Evolutionary conservation across 768 basidiomycete species (phyloP).

Genomic region (Paxillus involutus): DNA sequence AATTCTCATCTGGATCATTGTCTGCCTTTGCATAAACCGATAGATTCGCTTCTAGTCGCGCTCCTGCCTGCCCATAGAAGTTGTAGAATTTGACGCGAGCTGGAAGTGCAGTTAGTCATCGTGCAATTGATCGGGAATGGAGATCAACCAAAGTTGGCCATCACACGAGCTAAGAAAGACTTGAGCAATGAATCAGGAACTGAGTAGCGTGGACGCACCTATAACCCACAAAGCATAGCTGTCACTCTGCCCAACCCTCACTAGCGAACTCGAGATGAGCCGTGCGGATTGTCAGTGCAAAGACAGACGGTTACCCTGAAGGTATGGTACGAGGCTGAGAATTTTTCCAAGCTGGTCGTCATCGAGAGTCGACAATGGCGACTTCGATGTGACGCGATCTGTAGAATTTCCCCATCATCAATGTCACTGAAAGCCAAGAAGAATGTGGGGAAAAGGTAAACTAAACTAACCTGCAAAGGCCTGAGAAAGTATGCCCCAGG

Average conservation of each 20-base stretch:
- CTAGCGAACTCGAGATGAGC: background rate
- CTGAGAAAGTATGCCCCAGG: background rate
- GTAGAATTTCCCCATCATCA: background rate
- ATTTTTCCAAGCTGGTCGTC: constrained; percentile 2
- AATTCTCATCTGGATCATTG: constrained; percentile 18
- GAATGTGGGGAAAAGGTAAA: background rate
- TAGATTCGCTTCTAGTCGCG: constrained; percentile 44
- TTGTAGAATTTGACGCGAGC: constrained; percentile 39
- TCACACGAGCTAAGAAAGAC: background rate
- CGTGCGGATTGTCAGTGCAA: too few species aligned
- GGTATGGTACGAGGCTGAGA: background rate
- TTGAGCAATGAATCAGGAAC: background rate
- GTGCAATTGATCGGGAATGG: background rate
- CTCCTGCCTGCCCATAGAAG: constrained; percentile 44
- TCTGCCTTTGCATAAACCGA: constrained; percentile 29
- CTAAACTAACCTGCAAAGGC: background rate
- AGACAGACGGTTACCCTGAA: background rate
- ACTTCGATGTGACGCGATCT: constrained; percentile 11
- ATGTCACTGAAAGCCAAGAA: background rate
- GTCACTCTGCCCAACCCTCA: background rate
- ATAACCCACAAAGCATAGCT: constrained; percentile 4
- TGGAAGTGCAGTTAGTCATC: background rate
- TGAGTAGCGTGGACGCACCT: background rate
- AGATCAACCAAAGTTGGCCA: constrained; percentile 2
- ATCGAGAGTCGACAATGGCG: constrained; percentile 7